Base-by-base conservation (phyloP, 2,329 filamentous ascomycete genomes). In the Penicillium sp. region DNA sequence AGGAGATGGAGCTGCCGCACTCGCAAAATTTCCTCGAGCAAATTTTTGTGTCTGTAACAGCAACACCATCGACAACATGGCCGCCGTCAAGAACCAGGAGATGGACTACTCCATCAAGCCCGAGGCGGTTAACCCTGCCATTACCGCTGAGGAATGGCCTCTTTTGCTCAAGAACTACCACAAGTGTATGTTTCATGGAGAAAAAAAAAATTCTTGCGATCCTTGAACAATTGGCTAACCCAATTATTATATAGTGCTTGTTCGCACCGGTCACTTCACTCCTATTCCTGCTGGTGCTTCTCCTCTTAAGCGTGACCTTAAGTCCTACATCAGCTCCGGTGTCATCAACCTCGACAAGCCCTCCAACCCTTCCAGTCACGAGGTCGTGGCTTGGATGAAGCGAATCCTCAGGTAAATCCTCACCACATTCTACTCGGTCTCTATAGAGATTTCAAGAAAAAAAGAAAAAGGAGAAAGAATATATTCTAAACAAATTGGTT, bases 331-430 rank as follows among this genome's bases (percentile, higher is more conserved):
- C 74, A 93, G 89, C 75, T 96, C 91, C 62, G 94, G 94, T 79
- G 93, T 99, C 56, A 97, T 99, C 79, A 99, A 99, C 81, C 87
- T 97, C 67, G 90, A 95, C 81, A 96, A 96, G 82, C 94, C 93
- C 55, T 95, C 92, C 51, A 99, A 99, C 81, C 93, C 93, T 52
- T 97, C 92, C 65, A 94, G 89, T 71, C 94, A 99, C 84, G 94
- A 99, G 82, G 94, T 99, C 64, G 94, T 99, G 72, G 93, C 94
- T 65, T 99, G 94, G 94, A 89, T 97, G 68, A 99, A 99, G 88
- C 88, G 93, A 69, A 97, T 97, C 70, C 83, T 99, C 54, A 88
- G 89, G 89, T 92, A 85, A 62, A 78, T 51, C 25, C 23, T 20
- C 54, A 49, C 47, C 37, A 27, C 29, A 26, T 44, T 25, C 23